Evolutionary conservation across 1,284 basidiomycete species (phyloP).

Genomic region (Fistulinella staudtii): DNA sequence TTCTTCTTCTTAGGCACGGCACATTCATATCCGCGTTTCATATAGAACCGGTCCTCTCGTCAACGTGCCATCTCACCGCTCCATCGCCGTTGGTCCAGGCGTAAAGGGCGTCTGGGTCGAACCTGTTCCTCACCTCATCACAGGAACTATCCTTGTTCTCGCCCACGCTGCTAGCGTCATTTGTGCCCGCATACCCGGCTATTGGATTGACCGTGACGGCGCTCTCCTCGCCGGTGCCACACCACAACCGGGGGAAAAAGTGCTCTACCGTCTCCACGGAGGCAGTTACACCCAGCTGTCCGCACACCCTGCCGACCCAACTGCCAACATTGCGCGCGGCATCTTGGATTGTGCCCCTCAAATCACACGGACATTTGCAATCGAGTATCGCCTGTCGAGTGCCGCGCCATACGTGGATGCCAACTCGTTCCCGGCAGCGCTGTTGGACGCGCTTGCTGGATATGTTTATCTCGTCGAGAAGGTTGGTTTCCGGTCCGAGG

Average conservation of each 20-base stretch:
- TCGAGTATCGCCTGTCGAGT: constrained; percentile 46
- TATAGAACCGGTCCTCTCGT: constrained; percentile 18
- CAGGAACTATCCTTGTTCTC: constrained; percentile 13
- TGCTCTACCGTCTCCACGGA: too few species aligned
- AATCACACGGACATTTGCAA: constrained; percentile 36
- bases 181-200: constrained; percentile 34
- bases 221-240: constrained; percentile 12
- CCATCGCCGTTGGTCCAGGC: constrained; percentile 13
- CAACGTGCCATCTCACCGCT: constrained; percentile 15
- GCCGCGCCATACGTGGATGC: constrained; percentile 21
- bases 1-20: too few species aligned
- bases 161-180: constrained; percentile 21
- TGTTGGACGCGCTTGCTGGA: constrained; percentile 51
- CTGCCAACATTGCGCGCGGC: constrained; percentile 25
- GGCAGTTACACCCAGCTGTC: constrained; percentile 29
- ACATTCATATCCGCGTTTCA: too few species aligned
- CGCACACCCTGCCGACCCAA: constrained; percentile 23
- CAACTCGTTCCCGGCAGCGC: constrained; percentile 50
- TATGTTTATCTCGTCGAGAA: constrained; percentile 49
- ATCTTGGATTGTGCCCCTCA: constrained; percentile 23
- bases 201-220: constrained; percentile 34
- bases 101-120: constrained; percentile 24
- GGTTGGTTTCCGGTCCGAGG: constrained; percentile 39
- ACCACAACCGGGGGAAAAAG: constrained; percentile 33
- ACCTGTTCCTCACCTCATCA: constrained; percentile 21